Conservation (phyloP, 1,284 basidiomycete genomes). For the Ustilago esculenta region DNA sequence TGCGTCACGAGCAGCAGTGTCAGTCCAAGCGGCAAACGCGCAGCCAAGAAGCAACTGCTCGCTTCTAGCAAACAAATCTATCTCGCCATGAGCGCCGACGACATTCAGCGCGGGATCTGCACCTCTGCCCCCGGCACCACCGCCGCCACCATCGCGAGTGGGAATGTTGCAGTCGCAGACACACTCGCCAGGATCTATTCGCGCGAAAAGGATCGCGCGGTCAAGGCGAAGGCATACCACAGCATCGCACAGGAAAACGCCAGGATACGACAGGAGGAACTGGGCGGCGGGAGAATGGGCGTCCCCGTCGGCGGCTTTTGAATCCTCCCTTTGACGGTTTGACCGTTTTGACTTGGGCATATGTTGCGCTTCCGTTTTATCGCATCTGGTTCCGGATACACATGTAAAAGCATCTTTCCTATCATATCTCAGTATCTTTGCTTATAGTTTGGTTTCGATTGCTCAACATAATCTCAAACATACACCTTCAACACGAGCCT, state of each 20-base stretch:
- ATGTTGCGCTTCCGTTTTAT: too few relatives aligned
- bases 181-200: slow-evolving; percentile 45
- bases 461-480: too few relatives aligned
- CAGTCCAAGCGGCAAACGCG: slow-evolving; percentile 57
- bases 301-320: slow-evolving; percentile 25
- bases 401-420: too few relatives aligned
- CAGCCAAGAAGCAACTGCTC: slow-evolving; percentile 58
- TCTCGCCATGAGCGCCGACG: slow-evolving; percentile 44
- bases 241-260: slow-evolving; percentile 41
- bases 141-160: neutral
- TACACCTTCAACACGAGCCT: too few relatives aligned
- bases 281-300: slow-evolving; percentile 53
- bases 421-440: too few relatives aligned
- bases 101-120: slow-evolving; percentile 52
- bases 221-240: slow-evolving; percentile 48
- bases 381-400: too few relatives aligned
- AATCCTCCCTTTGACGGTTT: too few relatives aligned
- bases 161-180: slow-evolving; percentile 33
- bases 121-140: slow-evolving; percentile 20
- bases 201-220: slow-evolving; percentile 48
- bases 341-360: too few relatives aligned
- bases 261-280: slow-evolving; percentile 46
- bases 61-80: slow-evolving; percentile 44
- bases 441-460: too few relatives aligned
- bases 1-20: slow-evolving; percentile 18